Base-by-base conservation (phyloP, 345 rosid species). In the Populus deltoides region DNA sequence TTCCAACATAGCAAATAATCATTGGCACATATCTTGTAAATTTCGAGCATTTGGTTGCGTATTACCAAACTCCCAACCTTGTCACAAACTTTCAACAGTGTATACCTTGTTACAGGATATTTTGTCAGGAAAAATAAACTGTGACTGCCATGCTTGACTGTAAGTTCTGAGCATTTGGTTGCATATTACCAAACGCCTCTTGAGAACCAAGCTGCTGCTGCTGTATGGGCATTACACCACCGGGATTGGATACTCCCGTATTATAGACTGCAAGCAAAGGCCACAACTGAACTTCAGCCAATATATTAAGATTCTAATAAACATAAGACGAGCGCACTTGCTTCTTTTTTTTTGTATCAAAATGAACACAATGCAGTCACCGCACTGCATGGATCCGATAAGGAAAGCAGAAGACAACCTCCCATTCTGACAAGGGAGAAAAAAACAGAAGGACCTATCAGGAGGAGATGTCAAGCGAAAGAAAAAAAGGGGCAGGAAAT, bases 21-120 rank as follows among this genome's bases (percentile, higher is more conserved):
- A 51, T 51, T 51, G 57, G 57, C 22, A 51, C 18, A 22, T 51
- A 6, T 31, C 33, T 31, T 93, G 97, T 77, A 93, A 79, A 83
- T 81, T 87, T 87, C 91, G 93, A 73, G 90, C 84, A 84, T 89
- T 92, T 17, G 83, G 82, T 73, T 79, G 86, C 97, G 90, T 89
- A 80, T 83, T 96, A 25, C 93, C 86, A 75, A 80, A 88, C 1
- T 86, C 88, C 39, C 36, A 33, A 33, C 36, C 0, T 33, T 33
- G 36, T 33, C 36, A 33, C 36, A 4, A 33, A 33, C 36, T 33
- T 33, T 33, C 36, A 33, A 33, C 36, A 33, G 6, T 33, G 36
- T 33, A 33, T 33, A 33, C 36, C 36, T 33, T 33, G 36, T 4
- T 20, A 18, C 59, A 53, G 20, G 24, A 53, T 53, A 20, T 53